phyloP scores from a whole-genome alignment of 2,329 filamentous ascomycete species.

The Simplicillium sp. region DNA sequence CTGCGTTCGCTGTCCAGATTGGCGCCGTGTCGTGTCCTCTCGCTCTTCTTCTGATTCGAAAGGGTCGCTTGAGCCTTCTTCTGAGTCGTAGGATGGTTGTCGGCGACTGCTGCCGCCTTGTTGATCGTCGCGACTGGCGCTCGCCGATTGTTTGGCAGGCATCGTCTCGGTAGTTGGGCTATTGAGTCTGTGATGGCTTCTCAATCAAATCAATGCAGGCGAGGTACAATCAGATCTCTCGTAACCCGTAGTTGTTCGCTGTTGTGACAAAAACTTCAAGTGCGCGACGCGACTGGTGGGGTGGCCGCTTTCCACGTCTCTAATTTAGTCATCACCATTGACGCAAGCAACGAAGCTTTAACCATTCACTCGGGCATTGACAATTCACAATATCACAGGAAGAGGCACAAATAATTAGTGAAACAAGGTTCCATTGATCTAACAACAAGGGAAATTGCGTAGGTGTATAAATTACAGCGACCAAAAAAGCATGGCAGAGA shows the following conservation, averaged over 20 bases:
- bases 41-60: slow-evolving; percentile 20
- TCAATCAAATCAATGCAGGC: not conserved
- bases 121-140: slow-evolving; percentile 25
- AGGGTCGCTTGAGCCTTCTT: slow-evolving; percentile 20
- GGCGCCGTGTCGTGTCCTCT: slow-evolving; percentile 11
- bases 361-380: not conserved
- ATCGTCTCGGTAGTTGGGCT: slow-evolving; percentile 19
- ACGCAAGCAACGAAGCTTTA: not conserved
- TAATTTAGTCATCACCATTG: not conserved
- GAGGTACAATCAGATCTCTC: too few species aligned
- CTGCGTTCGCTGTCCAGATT: slow-evolving; percentile 6
- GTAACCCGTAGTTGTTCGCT: too few species aligned
- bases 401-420: slow-evolving; percentile 19
- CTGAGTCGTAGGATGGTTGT: slow-evolving; percentile 11
- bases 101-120: slow-evolving; percentile 16
- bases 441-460: slow-evolving; percentile 42
- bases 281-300: too few species aligned
- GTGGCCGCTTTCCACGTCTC: not conserved
- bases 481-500: slow-evolving; percentile 37
- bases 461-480: slow-evolving; percentile 56
- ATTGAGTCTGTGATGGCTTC: too few species aligned
- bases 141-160: slow-evolving; percentile 31
- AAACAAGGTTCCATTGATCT: slow-evolving; percentile 8
- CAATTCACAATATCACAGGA: not conserved
- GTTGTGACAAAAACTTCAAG: too few species aligned